Evolutionary conservation across 805 yeast species (phyloP), one percentile per base, ranked within the genome.

Genomic region (Saccharomycopsis schoenii): DNA sequence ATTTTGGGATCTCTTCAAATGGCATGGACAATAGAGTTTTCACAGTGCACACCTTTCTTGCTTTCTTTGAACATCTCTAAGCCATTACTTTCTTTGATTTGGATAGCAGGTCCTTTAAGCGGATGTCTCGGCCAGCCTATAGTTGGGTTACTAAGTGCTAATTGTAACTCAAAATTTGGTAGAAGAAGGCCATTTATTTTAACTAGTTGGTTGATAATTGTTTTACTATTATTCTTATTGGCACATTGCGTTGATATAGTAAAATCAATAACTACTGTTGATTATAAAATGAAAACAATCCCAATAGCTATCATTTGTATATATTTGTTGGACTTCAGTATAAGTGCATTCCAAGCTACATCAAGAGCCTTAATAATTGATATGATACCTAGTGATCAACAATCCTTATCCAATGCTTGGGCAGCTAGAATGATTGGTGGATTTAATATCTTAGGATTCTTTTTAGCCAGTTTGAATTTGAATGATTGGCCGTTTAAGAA

Each of bases 61-160:
- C 70, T 83, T n/a, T 81, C 85, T 0, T 70, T 84, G n/a, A 88
- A 88, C 4, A 73, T 84, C 56, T 79, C 86, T 1, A 83, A 82
- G 66, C 77, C 80, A 24, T 66, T 76, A 0, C 69, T 84, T 65
- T 83, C 86, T 6, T 71, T 84, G 55, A 78, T 84, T 3, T 84
- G 88, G 89, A 76, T 84, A 24, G 86, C 87, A 0, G 87, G 88
- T 1, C 88, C 89, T 0, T 66, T 83, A 15, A 79, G 85, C 14
- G 88, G 88, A 0, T 76, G 84, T 0, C 64, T 84, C 24, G 86
- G 86, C 0, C 88, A 84, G 69, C 89, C 89, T 0, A 72, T 83
- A 3, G 80, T 83, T 47, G 89, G 89, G 0, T 73, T 81, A 8
- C 66, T 81, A 55, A 80, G 85, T 61, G 89, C 84, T 68, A 76